phyloP scores from a whole-genome alignment of 176 grass and related monocot species.

The Microstegium vimineum region DNA sequence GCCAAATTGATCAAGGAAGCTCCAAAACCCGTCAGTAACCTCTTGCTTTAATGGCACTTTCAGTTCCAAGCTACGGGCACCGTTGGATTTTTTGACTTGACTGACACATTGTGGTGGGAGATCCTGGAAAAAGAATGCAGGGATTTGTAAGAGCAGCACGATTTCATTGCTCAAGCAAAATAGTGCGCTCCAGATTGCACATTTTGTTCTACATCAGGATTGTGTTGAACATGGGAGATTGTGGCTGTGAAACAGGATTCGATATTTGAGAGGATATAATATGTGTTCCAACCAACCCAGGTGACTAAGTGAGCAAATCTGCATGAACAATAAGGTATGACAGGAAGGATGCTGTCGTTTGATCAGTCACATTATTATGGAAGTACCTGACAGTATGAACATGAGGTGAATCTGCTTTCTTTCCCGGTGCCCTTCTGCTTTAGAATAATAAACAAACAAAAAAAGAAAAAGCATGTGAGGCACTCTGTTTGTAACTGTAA shows the following conservation, averaged over 20 bases:
- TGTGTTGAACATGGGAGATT: neutral
- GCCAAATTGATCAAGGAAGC: conserved; percentile 39
- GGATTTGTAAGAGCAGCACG: neutral
- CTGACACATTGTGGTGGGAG: conserved; percentile 5
- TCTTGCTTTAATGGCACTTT: conserved; percentile 20
- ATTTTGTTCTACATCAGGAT: neutral
- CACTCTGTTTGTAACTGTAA: neutral
- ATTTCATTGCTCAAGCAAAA: neutral
- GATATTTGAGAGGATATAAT: neutral
- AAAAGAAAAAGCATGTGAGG: neutral
- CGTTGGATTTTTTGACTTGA: conserved; percentile 26
- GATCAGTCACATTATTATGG: neutral
- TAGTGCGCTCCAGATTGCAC: neutral
- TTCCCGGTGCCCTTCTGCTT: neutral
- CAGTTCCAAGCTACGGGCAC: conserved; percentile 33
- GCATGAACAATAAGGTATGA: neutral
- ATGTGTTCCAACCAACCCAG: neutral
- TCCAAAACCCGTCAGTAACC: conserved; percentile 27
- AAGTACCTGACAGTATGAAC: conserved; percentile 40
- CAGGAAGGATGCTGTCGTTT: neutral
- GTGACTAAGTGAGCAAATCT: neutral
- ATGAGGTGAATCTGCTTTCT: conserved; percentile 20
- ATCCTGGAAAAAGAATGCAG: conserved; percentile 19
- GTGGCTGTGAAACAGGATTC: neutral
- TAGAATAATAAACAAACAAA: neutral